Evolutionary conservation across 257 asterid genomes (phyloP).

Genomic region (Buddleja alternifolia): DNA sequence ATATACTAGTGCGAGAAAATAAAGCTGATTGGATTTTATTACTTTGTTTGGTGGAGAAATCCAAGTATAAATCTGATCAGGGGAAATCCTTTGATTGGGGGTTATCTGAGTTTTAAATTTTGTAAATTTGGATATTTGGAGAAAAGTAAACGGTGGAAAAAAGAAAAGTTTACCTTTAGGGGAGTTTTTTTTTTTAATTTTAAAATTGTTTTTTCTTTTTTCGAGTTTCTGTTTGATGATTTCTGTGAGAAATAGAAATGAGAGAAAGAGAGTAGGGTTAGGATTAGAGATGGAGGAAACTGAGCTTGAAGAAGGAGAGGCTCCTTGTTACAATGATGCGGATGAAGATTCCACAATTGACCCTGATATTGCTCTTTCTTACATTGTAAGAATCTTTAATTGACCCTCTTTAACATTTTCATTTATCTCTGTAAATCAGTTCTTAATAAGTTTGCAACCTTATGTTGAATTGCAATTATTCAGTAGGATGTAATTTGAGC

Average conservation of each 20-base stretch:
- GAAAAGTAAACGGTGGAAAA: constrained; percentile 44
- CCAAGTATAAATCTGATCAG: constrained; percentile 51
- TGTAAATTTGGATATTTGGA: constrained; percentile 40
- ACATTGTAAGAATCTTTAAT: constrained; percentile 64
- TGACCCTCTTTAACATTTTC: constrained; percentile 1
- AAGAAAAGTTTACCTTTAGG: constrained; percentile 27
- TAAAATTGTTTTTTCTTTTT: constrained; percentile 7
- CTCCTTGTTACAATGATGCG: constrained; percentile 52
- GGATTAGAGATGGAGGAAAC: constrained; percentile 79
- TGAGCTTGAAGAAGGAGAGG: constrained; percentile 98
- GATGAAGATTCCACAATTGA: constrained; percentile 72
- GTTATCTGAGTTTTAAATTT: constrained; percentile 46
- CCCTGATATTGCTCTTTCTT: constrained; percentile 94
- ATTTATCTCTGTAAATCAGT: constrained; percentile 20
- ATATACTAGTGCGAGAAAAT: constrained; percentile 18
- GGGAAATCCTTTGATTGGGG: constrained; percentile 33
- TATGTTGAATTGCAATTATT: constrained; percentile 19
- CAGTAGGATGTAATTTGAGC: constrained; percentile 32
- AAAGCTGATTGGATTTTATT: constrained; percentile 19
- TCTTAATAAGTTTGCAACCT: constrained; percentile 23
- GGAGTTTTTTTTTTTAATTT: constrained; percentile 38
- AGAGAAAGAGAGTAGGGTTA: constrained; percentile 68
- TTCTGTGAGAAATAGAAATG: constrained; percentile 78
- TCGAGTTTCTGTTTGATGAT: constrained; percentile 54
- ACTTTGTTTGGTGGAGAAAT: constrained; percentile 49